Base-by-base conservation (phyloP, 23 red algal species). In the Gracilaria domingensis region DNA sequence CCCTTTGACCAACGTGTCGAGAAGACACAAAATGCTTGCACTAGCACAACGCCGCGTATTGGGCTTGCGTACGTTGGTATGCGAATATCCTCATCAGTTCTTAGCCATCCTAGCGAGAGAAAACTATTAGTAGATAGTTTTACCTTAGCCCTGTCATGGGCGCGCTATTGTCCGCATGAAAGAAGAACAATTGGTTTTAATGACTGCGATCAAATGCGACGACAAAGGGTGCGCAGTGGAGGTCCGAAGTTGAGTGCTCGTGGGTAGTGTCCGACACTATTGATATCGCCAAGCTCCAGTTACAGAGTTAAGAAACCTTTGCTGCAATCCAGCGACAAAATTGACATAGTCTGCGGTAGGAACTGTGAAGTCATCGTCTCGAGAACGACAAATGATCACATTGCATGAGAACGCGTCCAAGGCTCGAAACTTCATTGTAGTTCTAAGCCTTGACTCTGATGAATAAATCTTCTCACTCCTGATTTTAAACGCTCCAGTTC, bases 231-330 rank as follows among this genome's bases (percentile, higher is more conserved):
- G 1, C 18, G 51, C 11, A 55, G 8, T 16, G 9, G 51, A 55
- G 13, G 51, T 14, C n/a, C n/a, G n/a, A n/a, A n/a, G n/a, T n/a
- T n/a, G n/a, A n/a, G n/a, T n/a, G n/a, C n/a, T n/a, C n/a, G 13
- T 17, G 51, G 1, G 17, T 17, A 55, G 42, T 45, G 5, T 45
- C 51, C 24, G 69, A 44, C 4, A 51, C 26, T 77, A 77, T 42
- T 77, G 72, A 51, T 77, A 77, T 77, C 72, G 30, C 72, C 45
- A 45, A 77, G 72, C 38, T 28, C 72, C 72, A n/a, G 72, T 49
- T 4, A 77, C 45, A 20, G 12, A 28, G 42, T 77, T 77, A 6
- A 77, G 39, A 50, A 77, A 51, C 42, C 30, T 51, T 51, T 77
- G 72, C 34, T 77, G 72, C 20, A 77, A 50, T 30, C 72, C 72